Evolutionary conservation across 177 flowering plant genomes (phyloP), one percentile per base, ranked within the genome.

Genomic region (Tripterygium wilfordii): DNA sequence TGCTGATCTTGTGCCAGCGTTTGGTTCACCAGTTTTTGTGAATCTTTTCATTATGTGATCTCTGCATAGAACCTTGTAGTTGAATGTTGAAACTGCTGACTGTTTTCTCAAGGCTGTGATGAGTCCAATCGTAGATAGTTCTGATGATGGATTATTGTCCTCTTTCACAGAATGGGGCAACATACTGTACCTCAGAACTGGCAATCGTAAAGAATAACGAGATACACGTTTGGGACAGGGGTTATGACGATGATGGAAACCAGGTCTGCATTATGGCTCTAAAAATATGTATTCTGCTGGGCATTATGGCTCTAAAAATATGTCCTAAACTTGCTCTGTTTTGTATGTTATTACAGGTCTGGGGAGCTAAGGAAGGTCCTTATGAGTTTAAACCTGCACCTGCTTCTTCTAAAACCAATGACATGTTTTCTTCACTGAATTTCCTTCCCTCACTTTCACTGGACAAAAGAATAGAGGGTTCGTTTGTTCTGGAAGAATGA

Each of bases 361-460:
- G 99, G 99, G 99, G 99, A 53, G 81, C 58, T 15, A 87, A 74
- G 61, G 80, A 54, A 45, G 95, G 99, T 40, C 92, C 99, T 8
- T 94, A 94, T 15, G 99, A 89, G 73, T 89, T 94, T 81, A 87
- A 83, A 69, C 78, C 95, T 21, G 96, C 95, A 36, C 81, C 96
- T 22, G 41, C 69, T 22, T 76, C n/a, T n/a, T n/a, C 84, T 2
- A 76, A 85, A 60, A 62, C 55, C 63, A 68, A 61, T 21, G 87
- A 75, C 60, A 57, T 70, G 67, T 67, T 65, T 36, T 72, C 87
- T n/a, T n/a, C n/a, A 49, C 44, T 81, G 42, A 76, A 67, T 57
- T 54, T 73, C 18, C 40, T 70, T 22, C 69, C 77, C 14, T 63
- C 66, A 0, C 58, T 43, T 20, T 48, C 83, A 20, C 37, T 71